Evolutionary conservation across 192 early-diverging fungal genomes (phyloP).

Genomic region (Obelidium mucronatum): DNA sequence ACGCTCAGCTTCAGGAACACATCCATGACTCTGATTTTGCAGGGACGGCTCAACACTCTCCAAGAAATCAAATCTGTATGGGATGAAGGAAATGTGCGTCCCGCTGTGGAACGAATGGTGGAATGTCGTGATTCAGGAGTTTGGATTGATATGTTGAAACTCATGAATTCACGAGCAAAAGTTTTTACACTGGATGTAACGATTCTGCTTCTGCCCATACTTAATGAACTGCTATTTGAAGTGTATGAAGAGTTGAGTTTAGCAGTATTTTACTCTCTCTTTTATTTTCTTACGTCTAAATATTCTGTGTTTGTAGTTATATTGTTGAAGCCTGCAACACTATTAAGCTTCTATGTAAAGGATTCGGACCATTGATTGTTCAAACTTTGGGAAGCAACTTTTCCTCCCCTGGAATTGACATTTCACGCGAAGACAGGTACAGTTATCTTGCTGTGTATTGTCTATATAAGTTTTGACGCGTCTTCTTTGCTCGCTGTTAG

Average conservation of each 20-base stretch:
- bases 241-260: conserved; percentile 61
- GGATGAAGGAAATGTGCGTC: conserved; percentile 53
- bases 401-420: conserved; percentile 46
- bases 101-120: conserved; percentile 44
- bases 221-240: conserved; percentile 60
- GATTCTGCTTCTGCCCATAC: conserved; percentile 44
- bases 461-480: neutral
- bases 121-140: conserved; percentile 47
- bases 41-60: conserved; percentile 38
- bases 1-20: conserved; percentile 53
- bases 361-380: conserved; percentile 49
- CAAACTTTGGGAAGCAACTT: conserved; percentile 32
- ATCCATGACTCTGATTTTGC: conserved; percentile 51
- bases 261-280: neutral
- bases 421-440: conserved; percentile 51
- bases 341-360: conserved; percentile 47
- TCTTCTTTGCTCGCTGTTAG: conserved; percentile 25
- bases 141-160: conserved; percentile 49
- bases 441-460: too few relatives aligned
- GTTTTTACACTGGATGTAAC: conserved; percentile 56
- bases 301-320: conserved; percentile 38
- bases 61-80: conserved; percentile 47
- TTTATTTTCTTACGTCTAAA: neutral
- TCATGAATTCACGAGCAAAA: conserved; percentile 51
- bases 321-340: conserved; percentile 56